Base-by-base conservation (phyloP, 2,329 filamentous ascomycete genomes). In the Penicillium sp. region DNA sequence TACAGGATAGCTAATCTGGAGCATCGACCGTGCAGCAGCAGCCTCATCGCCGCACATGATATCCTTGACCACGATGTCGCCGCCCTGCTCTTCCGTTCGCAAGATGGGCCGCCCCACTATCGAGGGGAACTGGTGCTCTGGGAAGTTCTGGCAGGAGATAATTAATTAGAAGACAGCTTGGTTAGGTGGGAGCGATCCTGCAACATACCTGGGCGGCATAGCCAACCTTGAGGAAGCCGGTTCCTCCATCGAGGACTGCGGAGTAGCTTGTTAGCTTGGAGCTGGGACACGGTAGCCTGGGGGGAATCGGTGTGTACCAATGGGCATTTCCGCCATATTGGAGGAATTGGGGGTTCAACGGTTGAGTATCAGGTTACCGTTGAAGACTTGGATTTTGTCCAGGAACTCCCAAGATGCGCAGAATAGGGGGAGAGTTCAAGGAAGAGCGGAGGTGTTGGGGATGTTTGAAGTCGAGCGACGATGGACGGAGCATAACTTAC, bases 41-140 rank as follows among this genome's bases (percentile, higher is more conserved):
- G 93, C 93, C 76, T 99, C 92, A 76, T 99, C 93, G 70, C 93
- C 93, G 75, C 92, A 97, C 93, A 99, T 99, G 70, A 99, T 96
- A 77, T 99, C 93, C 81, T 96, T 97, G 74, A 91, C 83, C 61
- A 85, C 77, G 57, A 86, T 80, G 64, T 85, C 81, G 55, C 79
- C 76, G 83, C 87, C 73, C 81, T 85, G 77, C 75, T 99, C 93
- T 79, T 99, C 93, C 55, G 91, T 91, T 75, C 93, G 89, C 67
- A 99, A 82, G 74, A 99, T 99, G 43, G 93, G 93, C 63, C 93
- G 89, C 70, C 93, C 93, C 72, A 99, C 90, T 73, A 99, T 97
- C 61, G 92, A 96, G 49, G 93, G 93, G 75, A 91, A 97, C 76
- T 97, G 92, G 75, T 95, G 89, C 77, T 97, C 93, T 72, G 93